phyloP scores from a whole-genome alignment of 306 rosid species.

The Crataegus laevigata region DNA sequence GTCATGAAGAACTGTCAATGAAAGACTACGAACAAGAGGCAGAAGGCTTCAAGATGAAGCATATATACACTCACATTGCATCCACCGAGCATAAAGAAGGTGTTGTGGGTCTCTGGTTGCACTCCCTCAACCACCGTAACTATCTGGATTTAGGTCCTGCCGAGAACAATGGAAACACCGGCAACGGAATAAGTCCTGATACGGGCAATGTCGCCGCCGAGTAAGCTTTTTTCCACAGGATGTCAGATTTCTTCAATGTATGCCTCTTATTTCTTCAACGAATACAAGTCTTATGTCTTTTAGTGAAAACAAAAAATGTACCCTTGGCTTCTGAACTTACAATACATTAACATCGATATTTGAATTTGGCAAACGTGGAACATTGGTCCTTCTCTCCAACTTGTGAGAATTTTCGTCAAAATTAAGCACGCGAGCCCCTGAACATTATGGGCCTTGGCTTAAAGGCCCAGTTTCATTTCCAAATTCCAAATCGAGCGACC shows the following conservation, averaged over 20 bases:
- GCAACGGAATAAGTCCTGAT: constrained; percentile 11
- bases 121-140: constrained; percentile 84
- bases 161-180: constrained; percentile 19
- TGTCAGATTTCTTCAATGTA: constrained; percentile 9
- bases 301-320: too few relatives aligned
- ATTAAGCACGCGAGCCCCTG: not conserved
- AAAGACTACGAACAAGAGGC: constrained; percentile 66
- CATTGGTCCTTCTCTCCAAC: too few relatives aligned
- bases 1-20: constrained; percentile 83
- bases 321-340: too few relatives aligned
- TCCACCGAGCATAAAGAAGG: constrained; percentile 81
- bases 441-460: too few relatives aligned
- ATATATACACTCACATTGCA: constrained; percentile 73
- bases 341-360: too few relatives aligned
- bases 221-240: constrained; percentile 14
- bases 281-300: not conserved
- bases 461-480: not conserved
- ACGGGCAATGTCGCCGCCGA: constrained; percentile 11
- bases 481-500: not conserved
- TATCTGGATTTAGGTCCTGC: constrained; percentile 55
- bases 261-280: not conserved
- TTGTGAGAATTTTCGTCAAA: too few relatives aligned
- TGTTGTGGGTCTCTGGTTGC: constrained; percentile 79
- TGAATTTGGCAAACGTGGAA: too few relatives aligned
- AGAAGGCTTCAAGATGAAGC: constrained; percentile 71